Evolutionary conservation across 257 asterid genomes (phyloP).

Genomic region (Rehmannia glutinosa): DNA sequence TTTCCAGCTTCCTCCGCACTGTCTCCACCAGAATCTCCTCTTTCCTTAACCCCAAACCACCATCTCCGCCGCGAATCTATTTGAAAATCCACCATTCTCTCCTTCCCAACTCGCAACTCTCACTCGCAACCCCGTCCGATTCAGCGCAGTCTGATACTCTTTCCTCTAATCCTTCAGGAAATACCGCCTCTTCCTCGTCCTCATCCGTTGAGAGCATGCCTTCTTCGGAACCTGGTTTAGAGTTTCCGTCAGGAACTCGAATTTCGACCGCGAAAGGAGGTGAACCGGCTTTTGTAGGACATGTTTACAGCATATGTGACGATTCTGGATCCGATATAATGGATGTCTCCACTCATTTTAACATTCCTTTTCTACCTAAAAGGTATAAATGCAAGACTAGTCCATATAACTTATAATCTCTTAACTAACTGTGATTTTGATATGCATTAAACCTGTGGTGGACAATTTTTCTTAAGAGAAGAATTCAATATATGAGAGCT

Average conservation of each 20-base stretch:
- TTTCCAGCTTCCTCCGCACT: slow-evolving; percentile 25
- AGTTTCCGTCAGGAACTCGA: slow-evolving; percentile 45
- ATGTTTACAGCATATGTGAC: slow-evolving; percentile 74
- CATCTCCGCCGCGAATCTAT: not conserved
- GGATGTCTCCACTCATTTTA: slow-evolving; percentile 67
- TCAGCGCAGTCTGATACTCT: slow-evolving; percentile 22
- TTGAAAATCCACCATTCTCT: slow-evolving; percentile 17
- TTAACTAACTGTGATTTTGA: not conserved
- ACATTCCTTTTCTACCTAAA: slow-evolving; percentile 62
- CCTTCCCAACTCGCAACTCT: too few relatives aligned
- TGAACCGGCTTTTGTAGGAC: slow-evolving; percentile 81
- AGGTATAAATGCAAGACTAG: slow-evolving; percentile 32
- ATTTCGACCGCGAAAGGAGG: slow-evolving; percentile 37
- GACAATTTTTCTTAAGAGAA: not conserved
- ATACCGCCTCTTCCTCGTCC: slow-evolving; percentile 10
- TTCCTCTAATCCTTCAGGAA: slow-evolving; percentile 13
- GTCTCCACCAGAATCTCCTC: slow-evolving; percentile 23
- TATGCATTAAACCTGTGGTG: not conserved
- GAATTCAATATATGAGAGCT: not conserved
- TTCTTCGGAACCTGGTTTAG: slow-evolving; percentile 26
- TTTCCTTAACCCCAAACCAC: slow-evolving; percentile 15
- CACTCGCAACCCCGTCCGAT: slow-evolving; percentile 12
- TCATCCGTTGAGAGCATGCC: slow-evolving; percentile 13
- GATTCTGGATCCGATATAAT: slow-evolving; percentile 63
- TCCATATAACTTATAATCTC: not conserved